Evolutionary conservation across 257 asterid species (phyloP).

Genomic region (Solanum gandarillasii): DNA sequence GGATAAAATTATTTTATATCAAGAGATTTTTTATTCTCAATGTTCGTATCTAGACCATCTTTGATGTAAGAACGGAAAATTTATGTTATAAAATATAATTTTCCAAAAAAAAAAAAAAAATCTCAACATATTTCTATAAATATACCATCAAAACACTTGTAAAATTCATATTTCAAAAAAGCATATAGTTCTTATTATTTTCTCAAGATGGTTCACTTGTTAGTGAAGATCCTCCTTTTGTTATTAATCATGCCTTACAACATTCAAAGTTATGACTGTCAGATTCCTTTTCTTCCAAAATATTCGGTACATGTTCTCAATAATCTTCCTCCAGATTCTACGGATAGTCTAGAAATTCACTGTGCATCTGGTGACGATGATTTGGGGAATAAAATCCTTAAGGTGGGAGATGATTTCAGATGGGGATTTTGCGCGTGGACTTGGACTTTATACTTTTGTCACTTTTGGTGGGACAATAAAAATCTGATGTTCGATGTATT

Average conservation of each 20-base stretch:
- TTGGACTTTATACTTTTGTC: background rate
- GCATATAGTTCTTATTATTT: background rate
- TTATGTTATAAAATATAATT: no score
- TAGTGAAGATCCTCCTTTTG: background rate
- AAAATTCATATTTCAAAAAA: no score
- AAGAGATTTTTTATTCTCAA: no score
- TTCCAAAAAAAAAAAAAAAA: no score
- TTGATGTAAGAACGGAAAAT: background rate
- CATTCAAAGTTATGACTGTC: background rate
- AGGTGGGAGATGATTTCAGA: background rate
- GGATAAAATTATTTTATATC: no score
- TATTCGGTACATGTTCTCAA: background rate
- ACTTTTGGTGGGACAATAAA: background rate
- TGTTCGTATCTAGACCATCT: no score
- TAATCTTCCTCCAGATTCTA: background rate
- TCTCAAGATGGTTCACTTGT: background rate
- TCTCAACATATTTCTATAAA: background rate
- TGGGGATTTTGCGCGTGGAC: background rate
- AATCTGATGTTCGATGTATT: background rate
- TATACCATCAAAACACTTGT: background rate
- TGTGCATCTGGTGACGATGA: background rate
- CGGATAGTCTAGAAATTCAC: background rate
- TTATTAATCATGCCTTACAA: background rate
- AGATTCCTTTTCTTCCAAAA: background rate
- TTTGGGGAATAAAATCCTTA: background rate